Percentiles rank a stretch among this genome's conserved stretches.
Conservation (phyloP, 1,284 basidiomycete species). For the Sanghuangporus weigelae region DNA sequence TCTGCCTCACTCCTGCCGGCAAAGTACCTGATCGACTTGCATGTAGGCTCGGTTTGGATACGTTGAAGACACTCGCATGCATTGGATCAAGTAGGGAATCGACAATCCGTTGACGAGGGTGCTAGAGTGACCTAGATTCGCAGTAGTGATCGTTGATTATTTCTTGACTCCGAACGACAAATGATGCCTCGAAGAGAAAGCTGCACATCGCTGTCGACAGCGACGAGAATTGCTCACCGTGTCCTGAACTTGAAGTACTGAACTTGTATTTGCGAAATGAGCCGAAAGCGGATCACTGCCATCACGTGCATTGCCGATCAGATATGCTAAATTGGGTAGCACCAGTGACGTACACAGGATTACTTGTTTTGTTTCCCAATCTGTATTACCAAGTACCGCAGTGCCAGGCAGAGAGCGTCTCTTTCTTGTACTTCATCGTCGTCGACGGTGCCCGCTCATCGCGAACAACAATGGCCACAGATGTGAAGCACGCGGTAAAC, state of each 20-base stretch:
- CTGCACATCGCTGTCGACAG: background rate
- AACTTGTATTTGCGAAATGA: background rate
- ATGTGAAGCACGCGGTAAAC: constrained; percentile 9
- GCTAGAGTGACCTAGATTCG: background rate
- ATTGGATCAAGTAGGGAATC: background rate
- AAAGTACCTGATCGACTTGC: background rate
- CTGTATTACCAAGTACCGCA: background rate
- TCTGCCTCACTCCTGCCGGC: background rate
- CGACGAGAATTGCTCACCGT: background rate
- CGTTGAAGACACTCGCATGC: background rate
- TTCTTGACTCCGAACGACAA: background rate
- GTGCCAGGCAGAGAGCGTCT: background rate
- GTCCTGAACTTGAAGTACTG: background rate
- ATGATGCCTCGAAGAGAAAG: background rate
- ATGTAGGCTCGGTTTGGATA: background rate
- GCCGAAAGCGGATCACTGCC: background rate
- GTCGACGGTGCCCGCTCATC: background rate
- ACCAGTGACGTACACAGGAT: background rate
- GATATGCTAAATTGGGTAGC: background rate
- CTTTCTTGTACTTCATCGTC: background rate
- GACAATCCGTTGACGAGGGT: background rate
- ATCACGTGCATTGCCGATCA: background rate
- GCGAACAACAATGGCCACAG: background rate
- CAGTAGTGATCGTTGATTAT: background rate
- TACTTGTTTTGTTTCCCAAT: background rate